Base-by-base conservation (phyloP, 768 basidiomycete species). In the Exsudoporus frostii region DNA sequence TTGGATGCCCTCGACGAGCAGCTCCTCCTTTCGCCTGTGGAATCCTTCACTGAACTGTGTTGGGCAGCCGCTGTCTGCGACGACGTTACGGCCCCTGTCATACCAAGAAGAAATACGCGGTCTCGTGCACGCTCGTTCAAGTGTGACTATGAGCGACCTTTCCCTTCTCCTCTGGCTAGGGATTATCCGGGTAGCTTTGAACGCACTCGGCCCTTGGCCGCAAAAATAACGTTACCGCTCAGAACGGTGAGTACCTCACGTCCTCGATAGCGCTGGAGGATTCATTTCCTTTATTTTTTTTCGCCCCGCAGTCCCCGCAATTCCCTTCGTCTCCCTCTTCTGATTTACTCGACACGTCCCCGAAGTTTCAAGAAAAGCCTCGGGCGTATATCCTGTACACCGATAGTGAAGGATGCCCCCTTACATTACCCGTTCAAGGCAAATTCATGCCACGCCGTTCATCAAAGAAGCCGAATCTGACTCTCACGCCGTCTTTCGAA, bases 41-140 rank as follows among this genome's bases (percentile, higher is more conserved):
- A 71, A 17, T 70, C 68, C 14, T 78, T 77, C 54, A 67, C 65
- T 8, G 77, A 76, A 15, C 44, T 70, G 10, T 78, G 76, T 44
- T 78, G 77, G 71, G 60, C 63, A 2, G 50, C 59, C 20, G 73
- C 74, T 25, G 65, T 77, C 22, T 33, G 57, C 4, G 71, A 71
- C 1, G 65, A 71, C 34, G 41, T 49, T 15, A 27, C 46, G 0
- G n/a, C 33, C 10, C 41, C 51, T 13, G 7, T 42, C 6, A 20
- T 42, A 30, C 48, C 40, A 22, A 29, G 24, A 10, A 33, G 27
- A 8, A 34, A 27, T 15, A 24, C 20, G 8, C 60, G 60, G 1
- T 41, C 54, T 1, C 54, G 56, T 8, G 42, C 55, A 19, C 61
- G 51, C 27, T 60, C 65, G 50, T 55, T 56, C 56, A 65, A 60